phyloP scores from a whole-genome alignment of 2,329 filamentous ascomycete species.

The Kalmusia sp. region DNA sequence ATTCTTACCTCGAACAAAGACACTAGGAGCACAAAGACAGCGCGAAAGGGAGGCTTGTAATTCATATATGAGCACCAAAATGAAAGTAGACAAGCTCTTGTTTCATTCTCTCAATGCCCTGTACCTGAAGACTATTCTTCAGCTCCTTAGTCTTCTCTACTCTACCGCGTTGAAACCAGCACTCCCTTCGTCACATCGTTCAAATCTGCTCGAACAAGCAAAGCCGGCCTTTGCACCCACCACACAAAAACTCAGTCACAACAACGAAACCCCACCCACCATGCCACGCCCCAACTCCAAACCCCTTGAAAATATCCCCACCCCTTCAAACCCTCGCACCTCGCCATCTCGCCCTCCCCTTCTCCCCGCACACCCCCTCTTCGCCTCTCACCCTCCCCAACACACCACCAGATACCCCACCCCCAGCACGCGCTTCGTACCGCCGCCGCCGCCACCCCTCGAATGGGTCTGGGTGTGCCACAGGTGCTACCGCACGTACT shows the following conservation, averaged over 20 bases:
- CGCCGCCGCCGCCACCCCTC: constrained; percentile 45
- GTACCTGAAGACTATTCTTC: not conserved
- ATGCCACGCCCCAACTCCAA: constrained; percentile 14
- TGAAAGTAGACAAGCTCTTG: not conserved
- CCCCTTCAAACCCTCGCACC: constrained; percentile 52
- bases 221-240: constrained; percentile 8
- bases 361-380: constrained; percentile 45
- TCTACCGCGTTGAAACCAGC: not conserved
- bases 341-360: constrained; percentile 55
- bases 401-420: constrained; percentile 12
- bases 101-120: not conserved
- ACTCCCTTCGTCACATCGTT: not conserved
- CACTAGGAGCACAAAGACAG: not conserved
- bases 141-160: not conserved
- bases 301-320: constrained; percentile 39
- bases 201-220: not conserved
- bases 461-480: constrained; percentile 63
- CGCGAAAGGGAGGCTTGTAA: not conserved
- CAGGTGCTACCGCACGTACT: constrained; percentile 56
- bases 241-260: not conserved
- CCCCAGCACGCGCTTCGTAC: constrained; percentile 26
- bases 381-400: constrained; percentile 19
- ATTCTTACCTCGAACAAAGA: constrained; percentile 7
- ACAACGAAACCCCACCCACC: not conserved
- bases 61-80: not conserved